Evolutionary conservation across 148 eudicot species (phyloP).

Genomic region (Spergularia marina): DNA sequence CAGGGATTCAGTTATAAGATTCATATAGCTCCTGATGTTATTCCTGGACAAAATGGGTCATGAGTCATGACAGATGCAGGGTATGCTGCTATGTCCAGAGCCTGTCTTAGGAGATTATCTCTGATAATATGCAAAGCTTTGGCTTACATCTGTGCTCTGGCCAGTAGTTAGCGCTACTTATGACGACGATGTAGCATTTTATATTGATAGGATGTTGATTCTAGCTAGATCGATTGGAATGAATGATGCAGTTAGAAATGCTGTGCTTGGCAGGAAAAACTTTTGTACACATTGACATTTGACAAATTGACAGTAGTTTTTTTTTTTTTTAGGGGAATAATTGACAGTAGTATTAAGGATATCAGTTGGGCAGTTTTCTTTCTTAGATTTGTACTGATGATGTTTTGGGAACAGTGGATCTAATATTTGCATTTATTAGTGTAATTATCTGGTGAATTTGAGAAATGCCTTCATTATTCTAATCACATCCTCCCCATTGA

Average conservation of each 20-base stretch:
- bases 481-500: constrained; percentile 11
- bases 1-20: neutral
- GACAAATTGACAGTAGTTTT: too few species aligned
- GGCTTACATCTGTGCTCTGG: too few species aligned
- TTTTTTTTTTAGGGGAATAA: too few species aligned
- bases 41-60: neutral
- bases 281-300: neutral
- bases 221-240: constrained; percentile 2
- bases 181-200: too few species aligned
- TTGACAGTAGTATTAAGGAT: neutral
- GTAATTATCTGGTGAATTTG: constrained; percentile 21
- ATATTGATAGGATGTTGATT: neutral
- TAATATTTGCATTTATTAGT: constrained; percentile 16
- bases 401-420: constrained; percentile 28
- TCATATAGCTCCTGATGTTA: neutral
- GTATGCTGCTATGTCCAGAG: neutral
- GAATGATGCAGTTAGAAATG: neutral
- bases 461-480: constrained; percentile 12
- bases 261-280: neutral
- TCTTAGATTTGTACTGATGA: neutral
- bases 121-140: too few species aligned
- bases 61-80: neutral
- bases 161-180: too few species aligned
- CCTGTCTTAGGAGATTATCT: too few species aligned
- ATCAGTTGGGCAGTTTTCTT: constrained; percentile 13